Conservation (phyloP, 768 basidiomycete species). For the Tephrocybe sp. region DNA sequence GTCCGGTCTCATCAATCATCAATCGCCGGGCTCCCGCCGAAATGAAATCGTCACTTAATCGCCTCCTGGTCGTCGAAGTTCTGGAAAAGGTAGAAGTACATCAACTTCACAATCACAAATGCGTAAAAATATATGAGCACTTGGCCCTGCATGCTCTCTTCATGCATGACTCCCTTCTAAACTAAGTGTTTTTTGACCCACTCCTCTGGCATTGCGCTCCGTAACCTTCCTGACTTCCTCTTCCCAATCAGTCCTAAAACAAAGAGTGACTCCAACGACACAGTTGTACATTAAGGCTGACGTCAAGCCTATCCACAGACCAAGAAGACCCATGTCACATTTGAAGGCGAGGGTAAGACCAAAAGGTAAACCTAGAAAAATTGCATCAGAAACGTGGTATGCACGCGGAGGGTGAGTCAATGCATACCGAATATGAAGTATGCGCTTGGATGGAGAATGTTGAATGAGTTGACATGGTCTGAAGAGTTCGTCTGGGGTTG, state of each 20-base stretch:
- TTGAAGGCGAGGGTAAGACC: conserved; percentile 5
- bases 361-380: conserved; percentile 1
- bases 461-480: neutral
- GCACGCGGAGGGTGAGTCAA: neutral
- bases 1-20: too few species aligned
- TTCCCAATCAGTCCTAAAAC: conserved; percentile 9
- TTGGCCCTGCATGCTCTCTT: neutral
- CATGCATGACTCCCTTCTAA: neutral
- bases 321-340: conserved; percentile 2
- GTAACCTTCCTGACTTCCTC: conserved; percentile 9
- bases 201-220: conserved; percentile 7
- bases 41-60: too few species aligned
- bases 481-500: neutral
- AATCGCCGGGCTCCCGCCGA: too few species aligned
- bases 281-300: conserved; percentile 2
- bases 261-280: neutral
- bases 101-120: too few species aligned
- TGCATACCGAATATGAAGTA: neutral
- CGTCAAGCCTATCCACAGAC: conserved; percentile 11
- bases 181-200: neutral
- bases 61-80: too few species aligned
- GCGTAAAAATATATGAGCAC: too few species aligned
- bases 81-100: too few species aligned
- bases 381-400: neutral
- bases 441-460: neutral